phyloP scores from a whole-genome alignment of 2,329 filamentous ascomycete species.

The Fusarium buxicola region DNA sequence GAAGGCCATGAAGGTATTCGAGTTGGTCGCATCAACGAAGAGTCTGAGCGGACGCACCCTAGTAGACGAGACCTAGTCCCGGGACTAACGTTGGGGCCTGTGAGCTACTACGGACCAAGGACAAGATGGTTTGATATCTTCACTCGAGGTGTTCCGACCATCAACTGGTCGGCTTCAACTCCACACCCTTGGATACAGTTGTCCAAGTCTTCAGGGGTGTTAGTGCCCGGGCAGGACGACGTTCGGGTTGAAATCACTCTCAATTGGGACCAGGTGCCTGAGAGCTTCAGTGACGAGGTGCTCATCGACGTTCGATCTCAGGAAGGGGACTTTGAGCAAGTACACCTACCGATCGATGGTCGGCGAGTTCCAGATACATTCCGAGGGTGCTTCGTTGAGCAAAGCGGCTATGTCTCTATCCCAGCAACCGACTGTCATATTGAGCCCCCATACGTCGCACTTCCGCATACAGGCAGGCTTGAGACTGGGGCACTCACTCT shows the following conservation, averaged over 20 bases:
- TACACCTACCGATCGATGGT: conserved; percentile 68
- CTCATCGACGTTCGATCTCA: conserved; percentile 50
- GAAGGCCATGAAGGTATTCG: conserved; percentile 73
- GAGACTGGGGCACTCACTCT: conserved; percentile 28
- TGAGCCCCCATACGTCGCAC: conserved; percentile 5
- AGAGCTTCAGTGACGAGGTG: conserved; percentile 42
- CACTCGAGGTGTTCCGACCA: conserved; percentile 64
- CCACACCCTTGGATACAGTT: conserved; percentile 64
- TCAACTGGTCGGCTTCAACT: conserved; percentile 64
- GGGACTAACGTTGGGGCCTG: conserved; percentile 66
- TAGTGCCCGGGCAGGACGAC: conserved; percentile 54
- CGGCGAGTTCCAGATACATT: conserved; percentile 62
- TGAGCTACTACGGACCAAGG: conserved; percentile 68
- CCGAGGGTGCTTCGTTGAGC: conserved; percentile 69
- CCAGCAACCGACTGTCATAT: conserved; percentile 9
- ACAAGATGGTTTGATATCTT: conserved; percentile 74
- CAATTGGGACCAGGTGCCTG: conserved; percentile 55
- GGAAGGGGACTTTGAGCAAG: conserved; percentile 53
- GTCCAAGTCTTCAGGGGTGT: conserved; percentile 60
- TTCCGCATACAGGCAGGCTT: conserved; percentile 31
- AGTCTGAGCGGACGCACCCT: conserved; percentile 62
- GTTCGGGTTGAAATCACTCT: conserved; percentile 30
- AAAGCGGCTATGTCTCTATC: conserved; percentile 59
- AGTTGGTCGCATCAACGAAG: conserved; percentile 59
- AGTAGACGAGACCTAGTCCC: conserved; percentile 61